Percentiles rank a stretch among this genome's conserved stretches.
phyloP scores from a whole-genome alignment of 2,329 filamentous ascomycete genomes.

The Curvularia spicifera region DNA sequence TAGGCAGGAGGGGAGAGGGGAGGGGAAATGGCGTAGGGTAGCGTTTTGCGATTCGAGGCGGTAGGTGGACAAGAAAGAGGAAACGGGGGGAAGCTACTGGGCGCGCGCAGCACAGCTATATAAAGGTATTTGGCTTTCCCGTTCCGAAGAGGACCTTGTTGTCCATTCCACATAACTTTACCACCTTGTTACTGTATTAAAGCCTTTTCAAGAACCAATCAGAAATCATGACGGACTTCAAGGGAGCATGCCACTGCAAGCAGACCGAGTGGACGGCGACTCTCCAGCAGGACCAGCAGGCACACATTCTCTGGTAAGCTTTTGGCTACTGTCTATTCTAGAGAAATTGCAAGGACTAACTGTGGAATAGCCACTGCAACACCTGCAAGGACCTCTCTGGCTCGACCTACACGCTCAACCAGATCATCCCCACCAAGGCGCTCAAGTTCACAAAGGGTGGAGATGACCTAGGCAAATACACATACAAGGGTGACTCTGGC shows the following conservation, averaged over 20 bases:
- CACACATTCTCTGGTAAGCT: slow-evolving; percentile 56
- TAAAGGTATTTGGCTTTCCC: not conserved
- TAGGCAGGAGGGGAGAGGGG: not conserved
- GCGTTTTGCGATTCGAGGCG: not conserved
- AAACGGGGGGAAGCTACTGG: no score
- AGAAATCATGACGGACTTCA: slow-evolving; percentile 53
- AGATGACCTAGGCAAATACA: slow-evolving; percentile 57
- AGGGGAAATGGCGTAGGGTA: not conserved
- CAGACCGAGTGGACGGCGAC: slow-evolving; percentile 60
- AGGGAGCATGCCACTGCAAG: slow-evolving; percentile 63
- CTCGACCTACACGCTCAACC: slow-evolving; percentile 61
- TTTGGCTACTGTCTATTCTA: not conserved
- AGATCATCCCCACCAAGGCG: slow-evolving; percentile 58
- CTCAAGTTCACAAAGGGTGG: slow-evolving; percentile 63
- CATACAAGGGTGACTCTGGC: slow-evolving; percentile 63
- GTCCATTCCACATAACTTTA: slow-evolving; percentile 7
- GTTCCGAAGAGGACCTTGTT: slow-evolving; percentile 19
- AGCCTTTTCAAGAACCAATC: slow-evolving; percentile 4
- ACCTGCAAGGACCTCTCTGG: slow-evolving; percentile 63
- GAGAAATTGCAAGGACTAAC: slow-evolving; percentile 1
- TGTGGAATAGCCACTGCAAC: slow-evolving; percentile 58
- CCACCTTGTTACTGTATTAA: not conserved
- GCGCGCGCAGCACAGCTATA: slow-evolving; percentile 2
- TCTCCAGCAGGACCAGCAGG: slow-evolving; percentile 54
- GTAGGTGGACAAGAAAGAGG: not conserved